These are phyloP conservation scores for Ananas comosus DNA, from an alignment of 176 grass and related monocot species.

Conservation along the genomic window DNA sequence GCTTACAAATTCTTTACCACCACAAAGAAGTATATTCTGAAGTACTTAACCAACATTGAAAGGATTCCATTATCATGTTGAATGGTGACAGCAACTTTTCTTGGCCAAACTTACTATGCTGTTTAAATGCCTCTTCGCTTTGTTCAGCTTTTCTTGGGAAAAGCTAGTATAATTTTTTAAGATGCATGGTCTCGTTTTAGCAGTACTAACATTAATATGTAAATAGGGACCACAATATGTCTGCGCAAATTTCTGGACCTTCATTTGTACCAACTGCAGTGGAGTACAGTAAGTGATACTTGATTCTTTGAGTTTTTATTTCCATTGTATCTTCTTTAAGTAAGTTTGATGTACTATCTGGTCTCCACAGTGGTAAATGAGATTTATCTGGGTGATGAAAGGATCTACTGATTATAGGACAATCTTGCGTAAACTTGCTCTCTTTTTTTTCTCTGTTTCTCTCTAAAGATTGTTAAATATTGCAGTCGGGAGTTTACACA, in stretches of 20 bases:
- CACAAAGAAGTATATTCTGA: too few species aligned
- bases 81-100: too few species aligned
- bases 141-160: background rate
- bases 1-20: too few species aligned
- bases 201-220: slow-evolving; percentile 34
- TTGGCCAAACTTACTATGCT: background rate
- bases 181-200: slow-evolving; percentile 4
- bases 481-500: slow-evolving; percentile 88
- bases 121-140: background rate
- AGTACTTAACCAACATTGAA: too few species aligned
- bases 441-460: slow-evolving; percentile 16
- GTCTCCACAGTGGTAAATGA: background rate
- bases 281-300: slow-evolving; percentile 86
- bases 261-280: slow-evolving; percentile 96
- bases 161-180: background rate
- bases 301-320: slow-evolving; percentile 16
- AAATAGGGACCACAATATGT: slow-evolving; percentile 95
- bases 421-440: background rate
- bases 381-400: background rate
- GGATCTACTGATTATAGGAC: background rate
- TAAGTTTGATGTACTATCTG: background rate
- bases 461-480: background rate
- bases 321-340: background rate
- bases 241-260: slow-evolving; percentile 97
- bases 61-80: too few species aligned